Conservation (phyloP, 805 yeast genomes). For the Komagataella ulmi region DNA sequence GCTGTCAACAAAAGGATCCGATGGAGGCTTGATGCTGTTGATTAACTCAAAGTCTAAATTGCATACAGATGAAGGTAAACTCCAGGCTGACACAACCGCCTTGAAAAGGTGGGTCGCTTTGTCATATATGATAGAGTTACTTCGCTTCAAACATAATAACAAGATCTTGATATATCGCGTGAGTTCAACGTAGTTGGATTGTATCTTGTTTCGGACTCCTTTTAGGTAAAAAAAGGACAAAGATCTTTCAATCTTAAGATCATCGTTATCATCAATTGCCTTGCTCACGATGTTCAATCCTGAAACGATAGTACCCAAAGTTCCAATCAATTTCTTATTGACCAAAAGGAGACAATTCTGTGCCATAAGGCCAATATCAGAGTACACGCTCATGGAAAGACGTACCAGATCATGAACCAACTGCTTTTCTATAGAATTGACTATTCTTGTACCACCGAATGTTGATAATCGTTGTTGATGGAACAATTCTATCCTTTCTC, state of each 20-base stretch:
- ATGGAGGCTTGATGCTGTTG: conserved; percentile 48
- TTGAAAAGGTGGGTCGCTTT: conserved; percentile 40
- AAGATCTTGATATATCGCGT: conserved; percentile 32
- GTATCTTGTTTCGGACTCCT: conserved; percentile 43
- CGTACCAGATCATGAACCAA: conserved; percentile 54
- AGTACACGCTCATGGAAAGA: conserved; percentile 56
- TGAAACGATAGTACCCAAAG: conserved; percentile 40
- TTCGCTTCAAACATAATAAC: conserved; percentile 40
- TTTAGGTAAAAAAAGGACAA: conserved; percentile 42
- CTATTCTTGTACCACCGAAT: conserved; percentile 61
- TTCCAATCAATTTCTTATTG: conserved; percentile 56
- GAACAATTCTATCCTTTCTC: conserved; percentile 56
- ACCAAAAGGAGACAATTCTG: conserved; percentile 54
- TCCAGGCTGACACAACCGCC: conserved; percentile 23
- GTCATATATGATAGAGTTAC: conserved; percentile 38
- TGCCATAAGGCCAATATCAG: conserved; percentile 58
- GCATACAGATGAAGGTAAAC: conserved; percentile 39
- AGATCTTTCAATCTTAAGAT: conserved; percentile 49
- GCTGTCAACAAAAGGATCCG: conserved; percentile 30
- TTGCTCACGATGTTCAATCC: conserved; percentile 34
- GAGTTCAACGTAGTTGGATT: conserved; percentile 42
- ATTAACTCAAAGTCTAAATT: conserved; percentile 29
- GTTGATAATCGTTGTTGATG: conserved; percentile 65
- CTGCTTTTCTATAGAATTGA: conserved; percentile 47
- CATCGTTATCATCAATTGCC: conserved; percentile 35